Evolutionary conservation across 2,329 filamentous ascomycete species (phyloP), one percentile per base, ranked within the genome.

Genomic region (Epichloe bromicola): DNA sequence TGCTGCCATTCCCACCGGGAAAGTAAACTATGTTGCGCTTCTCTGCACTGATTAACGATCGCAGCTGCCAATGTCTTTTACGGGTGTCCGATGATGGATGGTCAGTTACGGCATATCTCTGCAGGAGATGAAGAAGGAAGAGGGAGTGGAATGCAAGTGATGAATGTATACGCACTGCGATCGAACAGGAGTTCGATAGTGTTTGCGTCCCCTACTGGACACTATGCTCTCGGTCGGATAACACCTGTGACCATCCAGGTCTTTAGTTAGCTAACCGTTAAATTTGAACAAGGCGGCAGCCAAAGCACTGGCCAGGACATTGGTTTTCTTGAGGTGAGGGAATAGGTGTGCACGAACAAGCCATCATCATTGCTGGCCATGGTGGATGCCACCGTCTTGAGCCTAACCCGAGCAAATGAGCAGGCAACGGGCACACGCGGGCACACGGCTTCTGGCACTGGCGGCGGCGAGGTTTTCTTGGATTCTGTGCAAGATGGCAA

Each of bases 21-120:
- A 94, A 95, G 72, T 94, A 96, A 57, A 97, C 76, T 58, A 83
- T 71, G 66, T 90, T 80, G 42, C 81, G 75, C 61, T 86, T 80
- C 57, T 88, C 83, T 26, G 83, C 85, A 65, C 87, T 91, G 63
- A 97, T 86, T 58, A 95, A 83, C 59, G 94, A 91, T 51, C 91
- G 87, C 44, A 98, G 75, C 70, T 93, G 87, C 82, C 85, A 90
- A 69, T 93, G 87, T 58, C 85, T 90, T 12, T 19, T 30, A 60
- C 10, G 44, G 14, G 10, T 30, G 26, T 30, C 26, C 3, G 26
- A 49, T n/a, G 40, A 42, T 33, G 6, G 15, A 39, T 48, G 11
- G 38, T 48, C 30, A 53, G 51, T 40, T 34, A 14, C 33, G 40
- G 19, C 36, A 40, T 40, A 19, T 12, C 12, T 12, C 37, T n/a